Evolutionary conservation across 805 yeast genomes (phyloP), one percentile per base, ranked within the genome.

Genomic region (Ogataea naganishii): DNA sequence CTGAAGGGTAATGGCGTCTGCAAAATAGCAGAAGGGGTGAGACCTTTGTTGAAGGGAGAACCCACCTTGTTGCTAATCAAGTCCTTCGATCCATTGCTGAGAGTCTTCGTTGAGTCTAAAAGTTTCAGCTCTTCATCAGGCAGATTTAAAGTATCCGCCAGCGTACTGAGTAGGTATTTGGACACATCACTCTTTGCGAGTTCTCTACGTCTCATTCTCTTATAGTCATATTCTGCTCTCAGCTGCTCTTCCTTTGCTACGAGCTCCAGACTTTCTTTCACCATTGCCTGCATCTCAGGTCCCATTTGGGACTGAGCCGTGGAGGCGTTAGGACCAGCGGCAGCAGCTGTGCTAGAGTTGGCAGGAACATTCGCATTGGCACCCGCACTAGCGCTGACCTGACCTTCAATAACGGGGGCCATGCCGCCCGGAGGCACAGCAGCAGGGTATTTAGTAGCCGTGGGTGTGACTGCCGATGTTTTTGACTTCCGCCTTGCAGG

Each of bases 61-160:
- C 36, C 31, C 21, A 22, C 27, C n/a, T 17, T 20, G 9, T 14
- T 6, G 7, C 16, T 10, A 32, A 29, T 36, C 38, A 11, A 36
- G 26, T 15, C 43, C 48, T 20, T 33, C 31, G 34, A 21, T 22
- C 30, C 33, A 18, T 29, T 24, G 11, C 23, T 15, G 11, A 35
- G 28, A 2, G 33, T 27, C n/a, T 39, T 37, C 9, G 42, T 33
- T n/a, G 38, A 27, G 27, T 51, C 49, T 14, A 47, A 35, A 11
- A 57, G 34, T 17, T 45, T 47, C 9, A 36, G 41, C 32, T 53
- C 60, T 20, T 59, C 56, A 9, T 60, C 69, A 7, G 62, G 63
- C 16, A 72, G 41, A 24, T 64, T 70, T 35, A 72, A 52, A 21
- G 67, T 51, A 44, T 72, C 71, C 7, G 72, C 63, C 32, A 72